Base-by-base conservation (phyloP, 306 rosid genomes). In the Canavalia ensiformis region DNA sequence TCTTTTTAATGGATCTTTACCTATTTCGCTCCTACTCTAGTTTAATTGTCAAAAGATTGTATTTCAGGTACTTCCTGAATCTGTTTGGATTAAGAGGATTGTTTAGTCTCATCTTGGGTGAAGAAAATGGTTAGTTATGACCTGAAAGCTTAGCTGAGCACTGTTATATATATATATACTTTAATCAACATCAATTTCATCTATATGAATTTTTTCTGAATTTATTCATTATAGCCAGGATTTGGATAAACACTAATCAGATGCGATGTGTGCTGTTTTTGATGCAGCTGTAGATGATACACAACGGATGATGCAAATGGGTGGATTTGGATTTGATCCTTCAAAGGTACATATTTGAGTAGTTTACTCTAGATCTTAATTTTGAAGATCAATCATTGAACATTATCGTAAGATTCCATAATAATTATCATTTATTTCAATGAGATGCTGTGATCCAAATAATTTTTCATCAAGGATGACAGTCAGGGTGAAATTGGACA, bases 261-360 rank as follows among this genome's bases (percentile, higher is more conserved):
- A 69, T 78, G 28, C 83, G 58, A 77, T 68, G 37, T 58, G 55
- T 52, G 29, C 44, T 83, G 10, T 78, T 81, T 83, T 81, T 76
- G 5, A 7, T 93, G 80, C 90, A 95, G 99, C 99, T 78, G 92
- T 94, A 64, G 99, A 93, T 86, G 99, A 95, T 80, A 92, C 99
- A 31, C 99, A 95, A 86, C 86, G 91, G 13, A 93, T 95, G 99
- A 95, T 95, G 99, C 99, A 95, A 88, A 95, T 95, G 99, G 88
- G 98, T 87, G 99, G 99, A 54, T 93, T 95, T 28, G 99, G 99
- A 64, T 30, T 92, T 60, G 99, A 95, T 84, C 98, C 99, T 74
- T 73, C 99, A 12, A 95, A 93, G 99, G 99, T 95, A 87, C 60
- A 33, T 31, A 52, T 79, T 55, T 37, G 60, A 79, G 18, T 66